A percentile compares a stretch with the other conserved stretches of the same genome.
Conservation (phyloP, 1,284 basidiomycete genomes). For the Puccinia triticina region DNA sequence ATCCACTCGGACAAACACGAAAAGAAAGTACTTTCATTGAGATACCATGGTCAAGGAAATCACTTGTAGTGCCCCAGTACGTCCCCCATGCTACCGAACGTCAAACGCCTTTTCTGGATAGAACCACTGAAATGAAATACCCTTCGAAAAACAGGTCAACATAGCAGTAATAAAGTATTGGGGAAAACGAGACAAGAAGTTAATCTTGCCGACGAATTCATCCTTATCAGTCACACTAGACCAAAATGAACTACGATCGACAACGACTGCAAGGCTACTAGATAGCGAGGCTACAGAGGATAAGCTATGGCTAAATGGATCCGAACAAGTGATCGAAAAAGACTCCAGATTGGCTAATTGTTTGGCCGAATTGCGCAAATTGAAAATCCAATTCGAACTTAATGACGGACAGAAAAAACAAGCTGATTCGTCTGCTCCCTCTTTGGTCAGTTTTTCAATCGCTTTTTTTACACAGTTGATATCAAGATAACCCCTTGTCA, state of each 20-base stretch:
- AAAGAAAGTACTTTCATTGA: neutral
- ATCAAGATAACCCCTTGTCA: neutral
- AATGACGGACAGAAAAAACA: slow-evolving; percentile 62
- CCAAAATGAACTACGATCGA: slow-evolving; percentile 92
- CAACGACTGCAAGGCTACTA: slow-evolving; percentile 87
- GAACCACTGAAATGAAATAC: neutral
- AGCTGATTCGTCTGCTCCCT: neutral
- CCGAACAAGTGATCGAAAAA: slow-evolving; percentile 81
- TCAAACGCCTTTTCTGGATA: neutral
- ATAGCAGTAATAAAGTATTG: slow-evolving; percentile 65
- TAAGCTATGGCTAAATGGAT: slow-evolving; percentile 90
- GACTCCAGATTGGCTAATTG: slow-evolving; percentile 81
- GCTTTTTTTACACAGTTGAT: neutral
- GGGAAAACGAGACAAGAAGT: slow-evolving; percentile 94
- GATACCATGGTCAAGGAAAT: slow-evolving; percentile 52
- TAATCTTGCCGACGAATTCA: slow-evolving; percentile 96
- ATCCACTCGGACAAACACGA: neutral
- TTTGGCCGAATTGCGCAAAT: slow-evolving; percentile 80
- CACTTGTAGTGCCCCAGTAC: slow-evolving; percentile 56
- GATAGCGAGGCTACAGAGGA: slow-evolving; percentile 71
- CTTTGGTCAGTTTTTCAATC: neutral
- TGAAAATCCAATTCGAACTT: slow-evolving; percentile 68
- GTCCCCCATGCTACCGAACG: neutral
- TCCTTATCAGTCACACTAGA: slow-evolving; percentile 95
- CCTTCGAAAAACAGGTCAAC: slow-evolving; percentile 54